Base-by-base conservation (phyloP, 495 filamentous ascomycete genomes). In the Staphylotrichum longicolle region DNA sequence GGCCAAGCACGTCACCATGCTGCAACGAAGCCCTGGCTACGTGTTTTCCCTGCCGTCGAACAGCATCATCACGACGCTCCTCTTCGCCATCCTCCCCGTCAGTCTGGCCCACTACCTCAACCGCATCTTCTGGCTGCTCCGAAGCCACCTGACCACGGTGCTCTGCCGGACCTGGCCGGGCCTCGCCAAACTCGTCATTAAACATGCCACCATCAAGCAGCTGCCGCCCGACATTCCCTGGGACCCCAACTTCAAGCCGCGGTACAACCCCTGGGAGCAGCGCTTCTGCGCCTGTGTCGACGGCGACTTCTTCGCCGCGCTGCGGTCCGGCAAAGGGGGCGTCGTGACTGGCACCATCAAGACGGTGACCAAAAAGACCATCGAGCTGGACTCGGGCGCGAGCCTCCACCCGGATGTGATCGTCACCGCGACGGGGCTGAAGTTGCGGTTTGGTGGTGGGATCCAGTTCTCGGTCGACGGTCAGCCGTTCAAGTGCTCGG, bases 181-280 rank as follows among this genome's bases (percentile, higher is more conserved):
- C 44, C 7, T 57, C 1, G 55, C 55, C 55, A 57, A 57, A 33
- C 32, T 47, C 0, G 20, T 57, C 32, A 57, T 57, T 34, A 47
- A 48, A n/a, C 41, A 48, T 33, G 44, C 9, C 32, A 57, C 55
- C 14, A 30, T 48, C 33, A 20, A 32, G n/a, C 55, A 57, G 55
- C 55, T 57, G 33, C 55, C 55, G 44, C 55, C 55, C 0, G 33
- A 57, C 55, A 40, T 57, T 7, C 55, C 32, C 5, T 57, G 55
- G 55, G 55, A 57, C 55, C 55, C 55, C 7, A 8, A 57, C 55
- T 57, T 57, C 55, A 47, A 48, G 44, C 55, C 55, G 30, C 44
- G 55, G 32, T 57, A 57, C 55, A 57, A 57, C 44, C 55, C 55
- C 2, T 57, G 55, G 55, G 55, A 57, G 55, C 55, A 57, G 33